Evolutionary conservation across 1,139 yeast genomes (phyloP).

Genomic region (Pichia sp.): DNA sequence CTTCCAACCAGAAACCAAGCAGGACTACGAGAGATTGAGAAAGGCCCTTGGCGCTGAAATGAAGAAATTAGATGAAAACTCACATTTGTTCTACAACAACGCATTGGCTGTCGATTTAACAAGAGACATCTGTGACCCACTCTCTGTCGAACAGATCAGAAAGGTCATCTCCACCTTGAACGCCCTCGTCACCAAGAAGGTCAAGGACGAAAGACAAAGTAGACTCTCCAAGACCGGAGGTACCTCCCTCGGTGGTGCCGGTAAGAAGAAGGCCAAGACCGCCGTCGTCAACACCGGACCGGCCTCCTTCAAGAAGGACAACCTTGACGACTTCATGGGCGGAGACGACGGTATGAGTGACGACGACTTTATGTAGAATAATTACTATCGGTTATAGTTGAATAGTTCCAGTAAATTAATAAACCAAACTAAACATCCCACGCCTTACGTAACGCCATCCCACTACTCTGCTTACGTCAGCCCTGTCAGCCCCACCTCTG

Average conservation of each 20-base stretch:
- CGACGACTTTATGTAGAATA: slow-evolving; percentile 80
- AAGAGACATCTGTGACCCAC: slow-evolving; percentile 80
- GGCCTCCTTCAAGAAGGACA: slow-evolving; percentile 79
- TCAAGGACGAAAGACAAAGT: slow-evolving; percentile 83
- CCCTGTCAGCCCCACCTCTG: no score
- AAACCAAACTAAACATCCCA: no score
- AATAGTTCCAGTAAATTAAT: no score
- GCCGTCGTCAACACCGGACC: slow-evolving; percentile 40
- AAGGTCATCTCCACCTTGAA: slow-evolving; percentile 85
- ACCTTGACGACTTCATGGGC: slow-evolving; percentile 57
- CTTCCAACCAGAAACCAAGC: slow-evolving; percentile 77
- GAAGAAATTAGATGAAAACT: slow-evolving; percentile 59
- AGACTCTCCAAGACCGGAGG: slow-evolving; percentile 80
- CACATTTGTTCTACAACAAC: slow-evolving; percentile 67
- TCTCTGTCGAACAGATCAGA: slow-evolving; percentile 77
- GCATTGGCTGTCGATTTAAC: slow-evolving; percentile 80
- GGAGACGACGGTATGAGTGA: slow-evolving; percentile 55
- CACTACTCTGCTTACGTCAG: no score
- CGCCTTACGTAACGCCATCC: no score
- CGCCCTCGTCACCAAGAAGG: slow-evolving; percentile 81
- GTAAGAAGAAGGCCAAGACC: slow-evolving; percentile 85
- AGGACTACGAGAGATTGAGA: slow-evolving; percentile 80
- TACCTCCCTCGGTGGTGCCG: slow-evolving; percentile 90
- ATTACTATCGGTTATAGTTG: no score
- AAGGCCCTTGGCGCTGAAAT: slow-evolving; percentile 72